phyloP scores from a whole-genome alignment of 2,329 filamentous ascomycete genomes.

The Corynespora cassiicola region DNA sequence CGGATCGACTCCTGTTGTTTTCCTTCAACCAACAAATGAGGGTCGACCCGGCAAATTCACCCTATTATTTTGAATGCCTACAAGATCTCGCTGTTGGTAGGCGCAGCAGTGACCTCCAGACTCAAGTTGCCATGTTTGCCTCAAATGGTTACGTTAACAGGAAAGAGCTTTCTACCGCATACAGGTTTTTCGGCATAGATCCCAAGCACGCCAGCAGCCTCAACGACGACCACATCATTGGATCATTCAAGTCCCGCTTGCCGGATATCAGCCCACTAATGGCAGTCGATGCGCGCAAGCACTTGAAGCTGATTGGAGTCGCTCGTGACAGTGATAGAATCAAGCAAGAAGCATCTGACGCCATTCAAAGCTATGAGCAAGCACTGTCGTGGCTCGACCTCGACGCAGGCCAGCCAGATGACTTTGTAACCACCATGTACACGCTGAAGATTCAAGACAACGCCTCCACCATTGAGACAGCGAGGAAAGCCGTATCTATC shows the following conservation, averaged over 20 bases:
- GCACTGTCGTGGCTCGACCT: slow-evolving; percentile 68
- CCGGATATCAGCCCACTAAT: slow-evolving; percentile 59
- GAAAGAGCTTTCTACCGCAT: slow-evolving; percentile 64
- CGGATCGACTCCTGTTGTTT: slow-evolving; percentile 66
- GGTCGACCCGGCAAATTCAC: slow-evolving; percentile 60
- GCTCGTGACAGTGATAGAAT: slow-evolving; percentile 65
- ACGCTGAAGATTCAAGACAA: slow-evolving; percentile 63
- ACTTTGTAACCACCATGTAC: slow-evolving; percentile 64
- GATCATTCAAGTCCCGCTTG: slow-evolving; percentile 65
- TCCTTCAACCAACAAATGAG: slow-evolving; percentile 67
- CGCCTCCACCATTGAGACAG: slow-evolving; percentile 56
- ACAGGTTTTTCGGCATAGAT: slow-evolving; percentile 64
- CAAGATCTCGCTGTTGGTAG: slow-evolving; percentile 64
- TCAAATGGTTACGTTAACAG: slow-evolving; percentile 65
- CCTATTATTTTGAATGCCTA: slow-evolving; percentile 72
- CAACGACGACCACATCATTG: slow-evolving; percentile 67
- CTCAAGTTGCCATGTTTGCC: slow-evolving; percentile 63
- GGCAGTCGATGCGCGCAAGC: slow-evolving; percentile 62
- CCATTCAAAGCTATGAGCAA: slow-evolving; percentile 67
- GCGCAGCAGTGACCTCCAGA: slow-evolving; percentile 63
- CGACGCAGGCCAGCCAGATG: slow-evolving; percentile 55
- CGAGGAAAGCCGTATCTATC: slow-evolving; percentile 62
- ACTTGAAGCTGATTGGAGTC: slow-evolving; percentile 66
- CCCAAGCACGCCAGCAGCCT: slow-evolving; percentile 45
- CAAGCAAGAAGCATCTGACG: slow-evolving; percentile 63